phyloP scores from a whole-genome alignment of 176 grass and related monocot species.

The Hordeum vulgare region MorexV3_pseudomolecules_assembly NC_058521.1:600692592-600693091 shows the following conservation, averaged over 20 bases:
- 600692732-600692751: neutral
- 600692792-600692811: neutral
- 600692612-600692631: conserved; percentile 31
- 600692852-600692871: conserved; percentile 34
- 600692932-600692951: conserved; percentile 25
- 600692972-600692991: conserved; percentile 47
- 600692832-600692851: neutral
- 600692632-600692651: neutral
- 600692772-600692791: neutral
- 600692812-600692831: neutral
- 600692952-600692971: conserved; percentile 29
- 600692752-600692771: conserved; percentile 26
- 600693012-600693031: conserved; percentile 38
- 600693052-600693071: conserved; percentile 49
- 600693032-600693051: conserved; percentile 51
- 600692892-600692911: neutral
- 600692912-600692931: conserved; percentile 8
- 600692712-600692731: conserved; percentile 40
- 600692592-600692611: conserved; percentile 1
- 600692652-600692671: conserved; percentile 22
- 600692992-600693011: conserved; percentile 40
- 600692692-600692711: conserved; percentile 48
- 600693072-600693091: conserved; percentile 28
- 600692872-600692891: neutral
- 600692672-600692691: conserved; percentile 41